Base-by-base conservation (phyloP, 805 yeast genomes). In the Pichia occidentalis region DNA sequence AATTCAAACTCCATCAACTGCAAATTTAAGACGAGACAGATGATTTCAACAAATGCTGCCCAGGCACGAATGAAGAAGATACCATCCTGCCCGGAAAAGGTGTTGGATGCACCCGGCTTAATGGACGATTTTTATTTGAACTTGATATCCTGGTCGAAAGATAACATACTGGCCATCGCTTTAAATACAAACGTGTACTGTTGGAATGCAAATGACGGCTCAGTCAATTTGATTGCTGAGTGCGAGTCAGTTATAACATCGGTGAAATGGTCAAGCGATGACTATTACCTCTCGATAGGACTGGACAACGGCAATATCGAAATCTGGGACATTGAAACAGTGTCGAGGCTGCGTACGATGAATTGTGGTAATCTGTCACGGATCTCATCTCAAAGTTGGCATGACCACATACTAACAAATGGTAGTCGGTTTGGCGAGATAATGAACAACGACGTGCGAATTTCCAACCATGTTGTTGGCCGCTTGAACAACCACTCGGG, bases 51-150 rank as follows among this genome's bases (percentile, higher is more conserved):
- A 1, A 62, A 70, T 10, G 66, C 71, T 20, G 83, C 81, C 4
- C 69, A 77, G 25, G 77, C 83, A 13, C 67, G 87, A 51, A 73
- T 85, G 34, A 76, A 95, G 48, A 80, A 78, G 49, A 71, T 92
- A 32, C 85, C 94, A 19, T 76, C 85, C 0, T 84, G 85, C 24
- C 97, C 98, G 1, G 95, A 85, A 47, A 73, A 95, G 46, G 95
- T 92, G 1, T 67, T 92, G 28, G 98, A 92, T 62, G 98, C 97
- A 0, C 98, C 98, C 0, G 96, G 95, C 0, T 71, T 88, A 41
- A 71, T 81, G 17, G 95, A 92, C 59, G 98, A 92, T 63, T 92
- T 87, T 59, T 92, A 90, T 57, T 68, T 87, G 37, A 87, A 87
- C 54, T 66, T 90, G 28, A 59, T 92, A 37, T 77, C 87, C 44